Conservation (phyloP, 177 flowering plant genomes). For the Vitis hybrid region DNA sequence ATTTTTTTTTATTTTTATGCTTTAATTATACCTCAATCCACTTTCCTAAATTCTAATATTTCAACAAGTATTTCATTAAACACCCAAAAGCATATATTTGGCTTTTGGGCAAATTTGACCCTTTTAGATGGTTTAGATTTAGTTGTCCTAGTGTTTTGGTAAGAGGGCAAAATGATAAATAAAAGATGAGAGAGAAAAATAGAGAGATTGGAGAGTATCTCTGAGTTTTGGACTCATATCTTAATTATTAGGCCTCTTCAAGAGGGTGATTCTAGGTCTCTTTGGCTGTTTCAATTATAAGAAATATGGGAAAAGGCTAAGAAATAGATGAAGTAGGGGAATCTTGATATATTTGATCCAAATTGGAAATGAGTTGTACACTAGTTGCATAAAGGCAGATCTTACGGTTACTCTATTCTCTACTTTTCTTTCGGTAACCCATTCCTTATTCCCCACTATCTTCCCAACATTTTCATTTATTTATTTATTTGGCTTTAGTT, state of each 20-base stretch:
- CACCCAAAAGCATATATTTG: conserved; percentile 19
- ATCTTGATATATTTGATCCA: conserved; percentile 20
- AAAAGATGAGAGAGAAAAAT: neutral
- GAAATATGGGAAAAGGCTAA: too few species aligned
- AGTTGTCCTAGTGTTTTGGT: neutral
- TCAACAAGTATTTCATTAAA: too few species aligned
- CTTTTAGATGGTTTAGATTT: conserved; percentile 20
- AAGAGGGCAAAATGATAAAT: conserved; percentile 11
- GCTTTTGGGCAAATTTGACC: conserved; percentile 13
- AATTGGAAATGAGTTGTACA: conserved; percentile 31
- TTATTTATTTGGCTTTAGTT: too few species aligned
- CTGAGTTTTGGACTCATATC: conserved; percentile 48
- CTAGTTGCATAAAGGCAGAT: conserved; percentile 41
- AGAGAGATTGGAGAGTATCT: conserved; percentile 9
- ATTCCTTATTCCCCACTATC: neutral
- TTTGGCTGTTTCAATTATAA: too few species aligned
- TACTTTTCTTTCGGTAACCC: conserved; percentile 20
- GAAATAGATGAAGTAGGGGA: too few species aligned
- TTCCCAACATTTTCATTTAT: too few species aligned
- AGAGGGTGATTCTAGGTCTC: neutral
- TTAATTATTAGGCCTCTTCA: conserved; percentile 10
- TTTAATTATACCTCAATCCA: too few species aligned
- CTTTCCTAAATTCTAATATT: too few species aligned
- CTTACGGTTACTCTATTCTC: conserved; percentile 42
- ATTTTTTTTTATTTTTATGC: too few species aligned